Conservation (phyloP, 1,284 basidiomycete genomes). For the Neolentinus lepideus region DNA sequence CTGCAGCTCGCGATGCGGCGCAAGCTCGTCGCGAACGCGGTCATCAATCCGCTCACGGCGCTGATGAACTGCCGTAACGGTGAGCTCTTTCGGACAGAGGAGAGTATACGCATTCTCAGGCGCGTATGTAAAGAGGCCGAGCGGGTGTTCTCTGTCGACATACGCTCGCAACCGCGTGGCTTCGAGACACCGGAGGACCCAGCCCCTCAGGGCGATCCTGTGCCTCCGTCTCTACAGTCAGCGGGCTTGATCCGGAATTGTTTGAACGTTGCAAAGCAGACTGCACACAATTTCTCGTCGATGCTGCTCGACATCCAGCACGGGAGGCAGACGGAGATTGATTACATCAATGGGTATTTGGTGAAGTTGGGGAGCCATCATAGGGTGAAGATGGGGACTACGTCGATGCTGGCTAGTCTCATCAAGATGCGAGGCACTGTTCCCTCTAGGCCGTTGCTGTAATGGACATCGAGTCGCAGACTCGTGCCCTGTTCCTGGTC, state of each 20-base stretch:
- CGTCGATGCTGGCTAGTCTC: slow-evolving; percentile 55
- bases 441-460: slow-evolving; percentile 34
- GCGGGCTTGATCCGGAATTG: slow-evolving; percentile 42
- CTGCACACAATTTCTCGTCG: slow-evolving; percentile 65
- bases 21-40: slow-evolving; percentile 82
- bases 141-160: slow-evolving; percentile 44
- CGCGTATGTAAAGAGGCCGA: slow-evolving; percentile 57
- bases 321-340: slow-evolving; percentile 66
- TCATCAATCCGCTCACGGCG: slow-evolving; percentile 87
- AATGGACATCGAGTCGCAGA: no score
- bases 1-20: slow-evolving; percentile 71
- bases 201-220: slow-evolving; percentile 14
- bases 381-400: slow-evolving; percentile 56
- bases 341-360: slow-evolving; percentile 86
- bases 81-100: slow-evolving; percentile 42
- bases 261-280: slow-evolving; percentile 45
- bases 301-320: slow-evolving; percentile 67
- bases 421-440: slow-evolving; percentile 40
- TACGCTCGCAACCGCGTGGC: slow-evolving; percentile 35
- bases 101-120: slow-evolving; percentile 36
- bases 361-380: slow-evolving; percentile 56
- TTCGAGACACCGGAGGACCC: slow-evolving; percentile 21
- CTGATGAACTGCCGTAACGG: slow-evolving; percentile 81
- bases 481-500: no score
- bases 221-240: slow-evolving; percentile 34